Evolutionary conservation across 768 basidiomycete species (phyloP).

Genomic region (Tylopilus balloui): DNA sequence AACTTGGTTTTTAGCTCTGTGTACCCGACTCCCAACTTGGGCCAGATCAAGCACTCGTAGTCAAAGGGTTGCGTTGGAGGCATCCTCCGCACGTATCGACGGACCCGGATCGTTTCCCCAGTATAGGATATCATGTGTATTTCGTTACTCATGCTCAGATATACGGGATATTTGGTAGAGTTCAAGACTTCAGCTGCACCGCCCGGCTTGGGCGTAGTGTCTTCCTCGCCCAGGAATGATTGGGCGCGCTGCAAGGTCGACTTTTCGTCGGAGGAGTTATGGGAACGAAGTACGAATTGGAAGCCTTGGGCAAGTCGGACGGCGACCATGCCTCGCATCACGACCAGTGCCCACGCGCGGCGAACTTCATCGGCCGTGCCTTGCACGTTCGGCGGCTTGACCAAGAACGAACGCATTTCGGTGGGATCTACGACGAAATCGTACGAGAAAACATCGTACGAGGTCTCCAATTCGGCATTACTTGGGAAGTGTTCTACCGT

Average conservation of each 20-base stretch:
- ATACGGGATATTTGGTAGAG: slow-evolving; percentile 67
- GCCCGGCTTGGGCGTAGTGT: slow-evolving; percentile 47
- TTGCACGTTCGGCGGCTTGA: slow-evolving; percentile 54
- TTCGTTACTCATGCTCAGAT: slow-evolving; percentile 92
- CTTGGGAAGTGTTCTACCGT: slow-evolving; percentile 88
- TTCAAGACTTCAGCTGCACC: slow-evolving; percentile 65
- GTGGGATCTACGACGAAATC: slow-evolving; percentile 81
- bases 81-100: slow-evolving; percentile 76
- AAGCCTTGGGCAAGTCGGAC: slow-evolving; percentile 91
- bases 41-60: slow-evolving; percentile 93
- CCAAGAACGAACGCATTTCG: slow-evolving; percentile 84
- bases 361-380: slow-evolving; percentile 54
- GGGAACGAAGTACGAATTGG: slow-evolving; percentile 74
- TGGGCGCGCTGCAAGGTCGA: slow-evolving; percentile 44
- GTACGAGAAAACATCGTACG: slow-evolving; percentile 81
- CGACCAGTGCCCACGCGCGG: slow-evolving; percentile 67
- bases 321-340: slow-evolving; percentile 93
- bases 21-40: slow-evolving; percentile 83
- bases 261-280: slow-evolving; percentile 31
- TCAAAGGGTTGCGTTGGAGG: slow-evolving; percentile 57
- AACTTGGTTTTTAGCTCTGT: slow-evolving; percentile 75
- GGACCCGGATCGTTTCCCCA: slow-evolving; percentile 85
- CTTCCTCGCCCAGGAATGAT: slow-evolving; percentile 54
- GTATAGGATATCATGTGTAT: slow-evolving; percentile 91
- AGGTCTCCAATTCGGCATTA: slow-evolving; percentile 64